phyloP scores from a whole-genome alignment of 257 asterid species.

The Solanum appendiculatum region DNA sequence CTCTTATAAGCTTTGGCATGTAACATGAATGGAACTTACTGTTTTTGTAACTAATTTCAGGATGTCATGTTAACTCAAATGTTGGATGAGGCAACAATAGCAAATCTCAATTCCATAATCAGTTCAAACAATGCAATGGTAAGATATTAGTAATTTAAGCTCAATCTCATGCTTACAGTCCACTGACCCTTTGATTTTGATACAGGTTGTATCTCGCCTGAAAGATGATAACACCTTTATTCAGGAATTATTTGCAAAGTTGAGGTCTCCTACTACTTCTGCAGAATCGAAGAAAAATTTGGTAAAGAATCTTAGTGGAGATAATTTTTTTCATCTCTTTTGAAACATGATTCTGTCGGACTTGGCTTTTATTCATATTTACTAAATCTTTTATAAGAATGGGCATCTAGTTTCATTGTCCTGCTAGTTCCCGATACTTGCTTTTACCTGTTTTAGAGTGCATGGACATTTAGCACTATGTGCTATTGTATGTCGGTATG shows the following conservation, averaged over 20 bases:
- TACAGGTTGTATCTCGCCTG: conserved; percentile 74
- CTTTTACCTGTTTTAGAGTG: background rate
- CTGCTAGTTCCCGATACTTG: background rate
- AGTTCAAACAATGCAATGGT: conserved; percentile 82
- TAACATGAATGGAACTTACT: conserved; percentile 5
- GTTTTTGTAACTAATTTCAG: conserved; percentile 32
- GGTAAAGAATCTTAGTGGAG: conserved; percentile 28
- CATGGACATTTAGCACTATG: background rate
- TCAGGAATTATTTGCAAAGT: conserved; percentile 74
- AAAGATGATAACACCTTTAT: conserved; percentile 81
- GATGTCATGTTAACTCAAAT: conserved; percentile 79
- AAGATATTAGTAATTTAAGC: conserved; percentile 16
- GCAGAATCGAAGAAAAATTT: conserved; percentile 61
- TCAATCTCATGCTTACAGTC: background rate
- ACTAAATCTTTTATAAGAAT: background rate
- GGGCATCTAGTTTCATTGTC: background rate
- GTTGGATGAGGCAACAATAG: conserved; percentile 61
- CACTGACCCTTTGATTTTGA: conserved; percentile 10
- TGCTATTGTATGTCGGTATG: background rate
- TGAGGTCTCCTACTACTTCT: conserved; percentile 57
- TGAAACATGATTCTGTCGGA: background rate
- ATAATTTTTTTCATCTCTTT: background rate
- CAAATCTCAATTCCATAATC: conserved; percentile 63
- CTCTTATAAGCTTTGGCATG: background rate
- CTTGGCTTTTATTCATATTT: background rate